These are phyloP conservation scores for Fusarium humuli DNA, from an alignment of 2,329 filamentous ascomycete genomes.

Conservation along the genomic window DNA sequence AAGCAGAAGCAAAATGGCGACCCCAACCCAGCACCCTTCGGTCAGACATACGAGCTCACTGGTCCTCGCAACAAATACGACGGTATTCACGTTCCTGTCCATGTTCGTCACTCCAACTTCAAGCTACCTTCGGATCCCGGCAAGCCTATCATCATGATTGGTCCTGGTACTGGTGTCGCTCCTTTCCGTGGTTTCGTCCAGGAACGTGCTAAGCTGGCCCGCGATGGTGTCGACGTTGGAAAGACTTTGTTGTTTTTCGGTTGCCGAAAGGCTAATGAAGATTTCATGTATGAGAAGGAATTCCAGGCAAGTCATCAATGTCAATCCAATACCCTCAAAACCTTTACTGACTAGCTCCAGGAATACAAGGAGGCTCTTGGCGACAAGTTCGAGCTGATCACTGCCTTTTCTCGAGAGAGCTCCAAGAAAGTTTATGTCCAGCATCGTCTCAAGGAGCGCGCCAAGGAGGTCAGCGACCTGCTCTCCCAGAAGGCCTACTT, in stretches of 20 bases:
- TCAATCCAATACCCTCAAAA: neutral
- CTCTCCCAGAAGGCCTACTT: slow-evolving; percentile 90
- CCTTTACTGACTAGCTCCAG: slow-evolving; percentile 60
- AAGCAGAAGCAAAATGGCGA: slow-evolving; percentile 98
- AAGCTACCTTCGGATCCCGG: slow-evolving; percentile 95
- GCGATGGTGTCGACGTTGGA: slow-evolving; percentile 84
- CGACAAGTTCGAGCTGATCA: slow-evolving; percentile 89
- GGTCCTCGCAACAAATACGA: slow-evolving; percentile 98
- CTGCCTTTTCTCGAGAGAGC: slow-evolving; percentile 92
- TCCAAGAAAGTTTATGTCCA: slow-evolving; percentile 96
- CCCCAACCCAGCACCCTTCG: slow-evolving; percentile 81
- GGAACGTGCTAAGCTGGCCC: slow-evolving; percentile 86
- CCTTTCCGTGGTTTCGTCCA: slow-evolving; percentile 97
- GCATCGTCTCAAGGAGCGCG: slow-evolving; percentile 86
- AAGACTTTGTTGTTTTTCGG: slow-evolving; percentile 94
- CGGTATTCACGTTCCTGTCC: slow-evolving; percentile 92
- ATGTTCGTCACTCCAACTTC: slow-evolving; percentile 98
- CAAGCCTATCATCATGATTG: slow-evolving; percentile 95
- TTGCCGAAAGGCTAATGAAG: slow-evolving; percentile 87
- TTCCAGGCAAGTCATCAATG: slow-evolving; percentile 78
- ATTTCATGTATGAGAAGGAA: slow-evolving; percentile 92
- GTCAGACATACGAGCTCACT: slow-evolving; percentile 84
- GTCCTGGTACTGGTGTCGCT: slow-evolving; percentile 94
- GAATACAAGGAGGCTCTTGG: slow-evolving; percentile 85
- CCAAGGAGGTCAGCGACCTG: slow-evolving; percentile 87